A percentile compares a stretch with the other conserved stretches of the same genome.
Evolutionary conservation across 345 rosid genomes (phyloP).

Genomic region (Syzygium jambos): DNA sequence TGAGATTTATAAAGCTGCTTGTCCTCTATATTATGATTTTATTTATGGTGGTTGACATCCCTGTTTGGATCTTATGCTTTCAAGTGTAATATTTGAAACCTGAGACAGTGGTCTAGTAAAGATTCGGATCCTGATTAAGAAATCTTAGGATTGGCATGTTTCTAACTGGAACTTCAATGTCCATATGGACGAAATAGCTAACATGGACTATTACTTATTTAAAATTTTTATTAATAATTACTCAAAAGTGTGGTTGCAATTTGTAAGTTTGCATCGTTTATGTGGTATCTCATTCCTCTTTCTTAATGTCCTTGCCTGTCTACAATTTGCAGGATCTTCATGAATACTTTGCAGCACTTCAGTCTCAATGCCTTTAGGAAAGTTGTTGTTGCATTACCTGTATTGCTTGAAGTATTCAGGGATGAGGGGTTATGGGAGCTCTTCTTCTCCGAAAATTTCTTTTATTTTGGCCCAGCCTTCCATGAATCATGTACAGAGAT

Average conservation of each 20-base stretch:
- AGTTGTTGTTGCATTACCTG: conserved; percentile 46
- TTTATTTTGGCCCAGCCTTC: conserved; percentile 35
- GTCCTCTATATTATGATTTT: background rate
- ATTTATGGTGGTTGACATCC: background rate
- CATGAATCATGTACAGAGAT: conserved; percentile 26
- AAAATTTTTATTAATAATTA: background rate
- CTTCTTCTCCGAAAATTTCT: conserved; percentile 60
- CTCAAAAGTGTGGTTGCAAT: background rate
- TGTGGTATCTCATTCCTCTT: background rate
- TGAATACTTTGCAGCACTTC: conserved; percentile 40
- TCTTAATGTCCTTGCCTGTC: background rate
- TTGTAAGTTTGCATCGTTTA: background rate
- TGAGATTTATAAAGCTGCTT: background rate
- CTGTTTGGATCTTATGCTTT: background rate
- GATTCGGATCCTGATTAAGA: background rate
- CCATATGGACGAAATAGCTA: background rate
- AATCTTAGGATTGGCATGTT: background rate
- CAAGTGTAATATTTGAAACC: background rate
- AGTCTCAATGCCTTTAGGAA: conserved; percentile 43
- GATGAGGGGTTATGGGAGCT: conserved; percentile 71
- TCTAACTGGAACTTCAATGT: background rate
- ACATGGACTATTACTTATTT: background rate
- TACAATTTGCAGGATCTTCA: conserved; percentile 32
- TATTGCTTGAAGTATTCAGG: conserved; percentile 39
- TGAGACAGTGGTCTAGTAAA: background rate